Evolutionary conservation across 1,139 yeast genomes (phyloP).

Genomic region (Groenewaldozyma sp.): DNA sequence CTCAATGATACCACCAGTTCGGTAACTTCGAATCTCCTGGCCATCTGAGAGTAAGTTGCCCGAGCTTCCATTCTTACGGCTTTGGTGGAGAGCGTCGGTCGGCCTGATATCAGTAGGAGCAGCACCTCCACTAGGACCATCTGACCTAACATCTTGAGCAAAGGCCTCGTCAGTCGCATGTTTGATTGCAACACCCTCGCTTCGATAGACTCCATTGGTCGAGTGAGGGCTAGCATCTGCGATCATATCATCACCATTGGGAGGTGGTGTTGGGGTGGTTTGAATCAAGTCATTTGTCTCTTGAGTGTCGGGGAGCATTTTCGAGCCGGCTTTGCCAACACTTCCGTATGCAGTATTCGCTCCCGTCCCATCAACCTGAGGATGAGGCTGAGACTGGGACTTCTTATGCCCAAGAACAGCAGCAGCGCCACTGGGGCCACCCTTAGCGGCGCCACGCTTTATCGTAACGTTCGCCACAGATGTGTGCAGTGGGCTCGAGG

Average conservation of each 20-base stretch:
- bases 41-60: neutral
- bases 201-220: constrained; percentile 38
- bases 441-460: constrained; percentile 21
- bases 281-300: too few relatives aligned
- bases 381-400: neutral
- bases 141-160: constrained; percentile 4
- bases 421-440: neutral
- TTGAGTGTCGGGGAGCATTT: neutral
- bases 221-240: neutral
- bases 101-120: constrained; percentile 11
- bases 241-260: neutral
- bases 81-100: constrained; percentile 5
- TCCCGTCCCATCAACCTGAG: constrained; percentile 1
- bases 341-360: neutral
- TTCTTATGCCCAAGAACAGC: neutral
- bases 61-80: neutral
- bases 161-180: constrained; percentile 12
- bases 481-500: constrained; percentile 72
- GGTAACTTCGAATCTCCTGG: constrained; percentile 23
- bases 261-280: too few relatives aligned
- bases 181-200: constrained; percentile 43
- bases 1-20: constrained; percentile 69
- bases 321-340: constrained; percentile 1
- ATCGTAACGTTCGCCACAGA: constrained; percentile 44
- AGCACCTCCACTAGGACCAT: constrained; percentile 13